Evolutionary conservation across 371 early-diverging fungal genomes (phyloP).

Genomic region (Gilbertella persicaria): DNA sequence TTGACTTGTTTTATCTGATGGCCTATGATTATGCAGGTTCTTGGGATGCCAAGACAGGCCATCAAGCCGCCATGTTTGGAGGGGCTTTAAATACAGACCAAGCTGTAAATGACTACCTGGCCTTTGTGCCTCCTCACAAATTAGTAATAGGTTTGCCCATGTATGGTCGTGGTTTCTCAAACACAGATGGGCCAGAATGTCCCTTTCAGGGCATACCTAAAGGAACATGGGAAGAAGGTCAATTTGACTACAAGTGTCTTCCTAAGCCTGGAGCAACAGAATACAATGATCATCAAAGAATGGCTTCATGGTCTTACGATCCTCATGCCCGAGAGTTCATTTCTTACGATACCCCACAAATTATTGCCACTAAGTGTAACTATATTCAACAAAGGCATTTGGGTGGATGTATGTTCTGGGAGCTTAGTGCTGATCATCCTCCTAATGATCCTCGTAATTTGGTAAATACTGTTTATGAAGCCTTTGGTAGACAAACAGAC

Average conservation of each 20-base stretch:
- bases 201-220: conserved; percentile 63
- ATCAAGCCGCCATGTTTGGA: conserved; percentile 83
- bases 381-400: conserved; percentile 67
- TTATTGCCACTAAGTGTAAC: conserved; percentile 71
- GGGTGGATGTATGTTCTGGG: conserved; percentile 89
- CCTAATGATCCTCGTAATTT: conserved; percentile 46
- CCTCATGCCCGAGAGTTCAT: conserved; percentile 63
- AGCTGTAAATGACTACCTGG: conserved; percentile 69
- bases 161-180: conserved; percentile 86
- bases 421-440: conserved; percentile 67
- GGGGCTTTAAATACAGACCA: conserved; percentile 59
- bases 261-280: conserved; percentile 67
- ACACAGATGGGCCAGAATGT: conserved; percentile 69
- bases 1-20: conserved; percentile 80
- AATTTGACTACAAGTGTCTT: conserved; percentile 74
- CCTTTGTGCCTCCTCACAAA: conserved; percentile 70
- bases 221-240: conserved; percentile 86
- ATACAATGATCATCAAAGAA: conserved; percentile 66
- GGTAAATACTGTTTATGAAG: conserved; percentile 40
- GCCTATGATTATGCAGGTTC: conserved; percentile 78
- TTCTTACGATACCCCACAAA: conserved; percentile 78
- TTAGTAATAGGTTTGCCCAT: conserved; percentile 80
- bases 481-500: conserved; percentile 43
- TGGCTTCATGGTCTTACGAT: conserved; percentile 81
- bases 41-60: conserved; percentile 74